phyloP scores from a whole-genome alignment of 2,329 filamentous ascomycete species.

The Setomelanomma holmii region DNA sequence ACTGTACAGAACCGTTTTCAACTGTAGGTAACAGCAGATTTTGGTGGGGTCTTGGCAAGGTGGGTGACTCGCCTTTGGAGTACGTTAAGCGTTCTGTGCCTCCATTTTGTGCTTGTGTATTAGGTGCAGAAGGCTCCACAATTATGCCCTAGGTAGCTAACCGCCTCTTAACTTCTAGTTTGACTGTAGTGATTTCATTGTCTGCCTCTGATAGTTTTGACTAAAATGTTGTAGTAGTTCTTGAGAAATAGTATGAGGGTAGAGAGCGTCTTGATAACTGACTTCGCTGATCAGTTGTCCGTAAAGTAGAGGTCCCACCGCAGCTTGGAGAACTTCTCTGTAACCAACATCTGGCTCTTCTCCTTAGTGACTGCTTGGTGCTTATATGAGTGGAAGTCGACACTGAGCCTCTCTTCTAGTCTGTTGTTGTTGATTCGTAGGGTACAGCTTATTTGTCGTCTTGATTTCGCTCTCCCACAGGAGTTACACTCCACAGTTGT shows the following conservation, averaged over 20 bases:
- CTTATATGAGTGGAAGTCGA: not conserved
- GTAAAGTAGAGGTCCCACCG: slow-evolving; percentile 8
- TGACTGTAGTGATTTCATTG: slow-evolving; percentile 2
- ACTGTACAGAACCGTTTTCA: too few relatives aligned
- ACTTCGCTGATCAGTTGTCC: slow-evolving; percentile 2
- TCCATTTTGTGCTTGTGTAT: slow-evolving; percentile 12
- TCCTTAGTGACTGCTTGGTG: not conserved
- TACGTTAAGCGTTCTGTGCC: slow-evolving; percentile 9
- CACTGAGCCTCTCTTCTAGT: not conserved
- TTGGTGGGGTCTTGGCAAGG: too few relatives aligned
- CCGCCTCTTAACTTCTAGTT: slow-evolving; percentile 1
- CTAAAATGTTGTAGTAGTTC: slow-evolving; percentile 1
- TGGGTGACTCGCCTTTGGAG: too few relatives aligned
- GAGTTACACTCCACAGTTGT: not conserved
- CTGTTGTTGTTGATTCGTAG: not conserved
- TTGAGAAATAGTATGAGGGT: slow-evolving; percentile 1
- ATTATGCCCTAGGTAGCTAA: not conserved
- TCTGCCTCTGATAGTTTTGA: slow-evolving; percentile 10
- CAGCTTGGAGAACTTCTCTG: not conserved
- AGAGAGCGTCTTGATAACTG: slow-evolving; percentile 1
- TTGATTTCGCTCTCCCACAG: not conserved
- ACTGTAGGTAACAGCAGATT: too few relatives aligned
- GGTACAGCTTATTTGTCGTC: not conserved
- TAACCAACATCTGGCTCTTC: slow-evolving; percentile 8
- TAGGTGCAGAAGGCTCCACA: slow-evolving; percentile 6